Conservation (phyloP, 768 basidiomycete species). For the Trametes coccinea region DNA sequence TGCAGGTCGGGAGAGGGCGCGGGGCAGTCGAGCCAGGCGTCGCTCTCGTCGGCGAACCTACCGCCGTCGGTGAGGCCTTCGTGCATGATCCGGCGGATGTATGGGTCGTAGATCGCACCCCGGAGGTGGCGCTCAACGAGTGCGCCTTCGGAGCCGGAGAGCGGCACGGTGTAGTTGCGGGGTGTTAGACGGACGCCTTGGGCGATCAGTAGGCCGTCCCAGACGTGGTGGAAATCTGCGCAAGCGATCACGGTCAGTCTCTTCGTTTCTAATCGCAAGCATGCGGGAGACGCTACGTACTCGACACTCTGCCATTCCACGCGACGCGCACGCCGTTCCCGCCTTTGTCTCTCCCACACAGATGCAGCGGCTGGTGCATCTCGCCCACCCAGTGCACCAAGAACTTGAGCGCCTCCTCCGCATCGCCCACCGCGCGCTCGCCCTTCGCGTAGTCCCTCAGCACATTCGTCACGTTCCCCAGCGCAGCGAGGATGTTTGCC, state of each 20-base stretch:
- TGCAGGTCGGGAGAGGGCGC: neutral
- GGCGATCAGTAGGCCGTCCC: slow-evolving; percentile 83
- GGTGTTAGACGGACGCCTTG: slow-evolving; percentile 75
- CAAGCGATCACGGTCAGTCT: neutral
- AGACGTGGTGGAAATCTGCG: slow-evolving; percentile 80
- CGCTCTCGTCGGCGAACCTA: slow-evolving; percentile 44
- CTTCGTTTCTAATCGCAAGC: neutral
- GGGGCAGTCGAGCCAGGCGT: slow-evolving; percentile 72
- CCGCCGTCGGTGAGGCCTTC: slow-evolving; percentile 59
- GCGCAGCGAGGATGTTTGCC: slow-evolving; percentile 74
- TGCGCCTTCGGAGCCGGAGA: slow-evolving; percentile 64
- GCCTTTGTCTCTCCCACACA: slow-evolving; percentile 84
- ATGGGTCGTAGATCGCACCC: slow-evolving; percentile 84
- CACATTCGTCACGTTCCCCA: slow-evolving; percentile 72
- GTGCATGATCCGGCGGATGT: slow-evolving; percentile 82
- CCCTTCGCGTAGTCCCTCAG: slow-evolving; percentile 26
- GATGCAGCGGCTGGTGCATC: slow-evolving; percentile 91
- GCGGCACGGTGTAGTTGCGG: slow-evolving; percentile 72
- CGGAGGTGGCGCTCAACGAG: slow-evolving; percentile 45
- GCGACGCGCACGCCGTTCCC: slow-evolving; percentile 79
- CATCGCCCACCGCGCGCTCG: slow-evolving; percentile 29
- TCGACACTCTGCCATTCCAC: slow-evolving; percentile 71
- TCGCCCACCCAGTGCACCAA: slow-evolving; percentile 93
- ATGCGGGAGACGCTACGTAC: slow-evolving; percentile 43
- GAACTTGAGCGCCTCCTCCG: slow-evolving; percentile 87